Conservation (phyloP, 2,329 filamentous ascomycete genomes). For the Curvularia verruculosa region DNA sequence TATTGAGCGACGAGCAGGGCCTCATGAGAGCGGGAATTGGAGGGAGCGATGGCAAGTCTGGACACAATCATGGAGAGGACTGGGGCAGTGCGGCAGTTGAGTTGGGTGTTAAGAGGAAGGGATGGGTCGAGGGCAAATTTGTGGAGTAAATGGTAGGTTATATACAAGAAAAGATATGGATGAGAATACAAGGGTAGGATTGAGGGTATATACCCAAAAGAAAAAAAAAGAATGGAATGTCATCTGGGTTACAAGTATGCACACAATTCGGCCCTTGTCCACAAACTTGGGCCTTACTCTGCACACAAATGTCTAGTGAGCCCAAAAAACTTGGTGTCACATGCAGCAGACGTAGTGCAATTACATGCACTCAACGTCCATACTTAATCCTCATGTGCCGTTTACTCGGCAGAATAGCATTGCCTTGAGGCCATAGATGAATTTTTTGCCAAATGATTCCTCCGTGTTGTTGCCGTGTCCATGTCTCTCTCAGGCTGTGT, state of each 20-base stretch:
- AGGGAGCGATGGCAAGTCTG: constrained; percentile 50
- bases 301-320: not conserved
- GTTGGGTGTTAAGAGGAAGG: constrained; percentile 84
- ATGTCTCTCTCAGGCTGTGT: constrained; percentile 1
- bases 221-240: not conserved
- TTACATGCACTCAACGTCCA: not conserved
- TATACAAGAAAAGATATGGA: not conserved
- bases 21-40: constrained; percentile 78
- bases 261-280: not conserved
- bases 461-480: not conserved
- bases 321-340: not conserved
- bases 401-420: not conserved
- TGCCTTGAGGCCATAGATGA: not conserved
- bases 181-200: not conserved
- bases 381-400: constrained; percentile 1
- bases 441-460: not conserved
- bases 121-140: constrained; percentile 76
- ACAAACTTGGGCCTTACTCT: not conserved
- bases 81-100: constrained; percentile 96
- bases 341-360: not conserved
- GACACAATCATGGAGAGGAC: constrained; percentile 95
- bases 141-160: constrained; percentile 44
- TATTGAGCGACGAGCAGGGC: constrained; percentile 87
- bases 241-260: not conserved
- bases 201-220: not conserved